Conservation (phyloP, 1,284 basidiomycete species). For the Tetrapyrgos nigripes region DNA sequence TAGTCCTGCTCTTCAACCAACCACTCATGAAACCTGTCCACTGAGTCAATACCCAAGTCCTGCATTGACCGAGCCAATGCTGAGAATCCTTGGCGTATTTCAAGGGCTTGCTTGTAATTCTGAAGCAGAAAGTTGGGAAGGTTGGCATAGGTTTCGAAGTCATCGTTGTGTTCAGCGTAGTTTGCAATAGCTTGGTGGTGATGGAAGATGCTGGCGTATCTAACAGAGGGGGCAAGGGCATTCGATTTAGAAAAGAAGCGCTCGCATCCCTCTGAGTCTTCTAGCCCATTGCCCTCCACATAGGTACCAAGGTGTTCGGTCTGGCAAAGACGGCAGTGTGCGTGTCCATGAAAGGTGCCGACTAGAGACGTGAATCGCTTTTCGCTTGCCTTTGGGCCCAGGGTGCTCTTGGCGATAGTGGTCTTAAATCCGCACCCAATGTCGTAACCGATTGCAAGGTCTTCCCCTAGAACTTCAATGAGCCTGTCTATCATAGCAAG, state of each 20-base stretch:
- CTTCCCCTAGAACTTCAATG: too few relatives aligned
- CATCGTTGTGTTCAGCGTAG: too few relatives aligned
- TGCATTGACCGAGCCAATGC: conserved; percentile 22
- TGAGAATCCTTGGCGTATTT: conserved; percentile 18
- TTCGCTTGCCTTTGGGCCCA: conserved; percentile 12
- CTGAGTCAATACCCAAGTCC: conserved; percentile 15
- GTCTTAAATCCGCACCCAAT: conserved; percentile 23
- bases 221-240: conserved; percentile 11
- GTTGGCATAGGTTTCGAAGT: conserved; percentile 25
- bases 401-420: conserved; percentile 17
- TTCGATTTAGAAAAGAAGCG: conserved; percentile 26
- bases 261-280: too few relatives aligned
- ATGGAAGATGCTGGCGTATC: conserved; percentile 19
- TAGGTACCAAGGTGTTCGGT: conserved; percentile 17
- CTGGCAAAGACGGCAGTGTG: conserved; percentile 26
- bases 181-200: conserved; percentile 21
- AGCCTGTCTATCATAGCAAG: conserved; percentile 33
- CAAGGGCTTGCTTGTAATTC: conserved; percentile 34
- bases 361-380: conserved; percentile 13
- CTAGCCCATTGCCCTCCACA: too few relatives aligned
- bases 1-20: too few relatives aligned
- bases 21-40: conserved; percentile 21
- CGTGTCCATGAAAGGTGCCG: conserved; percentile 24
- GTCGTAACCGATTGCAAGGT: conserved; percentile 33
- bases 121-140: too few relatives aligned